Conservation (phyloP, 2,329 filamentous ascomycete genomes). For the Oidium heveae region DNA sequence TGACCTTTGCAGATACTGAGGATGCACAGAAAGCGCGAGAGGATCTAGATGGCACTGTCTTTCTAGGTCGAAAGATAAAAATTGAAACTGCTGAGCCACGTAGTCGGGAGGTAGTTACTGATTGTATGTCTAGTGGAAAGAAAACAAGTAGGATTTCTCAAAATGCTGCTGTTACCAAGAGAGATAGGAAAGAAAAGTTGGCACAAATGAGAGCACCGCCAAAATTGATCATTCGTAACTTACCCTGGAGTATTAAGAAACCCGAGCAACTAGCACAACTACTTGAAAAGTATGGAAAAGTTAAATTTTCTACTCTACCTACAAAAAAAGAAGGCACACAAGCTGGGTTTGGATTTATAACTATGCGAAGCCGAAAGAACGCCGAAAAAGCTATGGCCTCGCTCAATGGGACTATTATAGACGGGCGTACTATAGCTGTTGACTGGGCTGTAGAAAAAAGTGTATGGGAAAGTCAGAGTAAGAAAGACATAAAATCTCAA, state of each 20-base stretch:
- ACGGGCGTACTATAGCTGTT: constrained; percentile 70
- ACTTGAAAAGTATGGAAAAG: constrained; percentile 74
- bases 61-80: constrained; percentile 59
- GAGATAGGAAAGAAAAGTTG: constrained; percentile 32
- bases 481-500: constrained; percentile 10
- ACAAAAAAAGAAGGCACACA: constrained; percentile 38
- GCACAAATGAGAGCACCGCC: constrained; percentile 35
- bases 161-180: constrained; percentile 20
- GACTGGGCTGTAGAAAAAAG: constrained; percentile 93
- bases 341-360: constrained; percentile 79
- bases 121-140: constrained; percentile 17
- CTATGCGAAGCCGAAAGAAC: constrained; percentile 68
- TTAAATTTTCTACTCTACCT: constrained; percentile 69
- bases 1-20: constrained; percentile 83
- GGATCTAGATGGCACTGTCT: constrained; percentile 52
- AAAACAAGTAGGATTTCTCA: constrained; percentile 13
- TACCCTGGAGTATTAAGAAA: constrained; percentile 88
- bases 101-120: constrained; percentile 37
- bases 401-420: constrained; percentile 73
- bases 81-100: constrained; percentile 75
- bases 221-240: constrained; percentile 70
- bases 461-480: constrained; percentile 37
- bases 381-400: constrained; percentile 67
- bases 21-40: constrained; percentile 63
- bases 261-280: constrained; percentile 54